Percentiles rank a stretch among this genome's conserved stretches.
These are phyloP conservation scores for Cyberlindnera mrakii DNA, from an alignment of 805 yeast species.

Conservation along the genomic window DNA sequence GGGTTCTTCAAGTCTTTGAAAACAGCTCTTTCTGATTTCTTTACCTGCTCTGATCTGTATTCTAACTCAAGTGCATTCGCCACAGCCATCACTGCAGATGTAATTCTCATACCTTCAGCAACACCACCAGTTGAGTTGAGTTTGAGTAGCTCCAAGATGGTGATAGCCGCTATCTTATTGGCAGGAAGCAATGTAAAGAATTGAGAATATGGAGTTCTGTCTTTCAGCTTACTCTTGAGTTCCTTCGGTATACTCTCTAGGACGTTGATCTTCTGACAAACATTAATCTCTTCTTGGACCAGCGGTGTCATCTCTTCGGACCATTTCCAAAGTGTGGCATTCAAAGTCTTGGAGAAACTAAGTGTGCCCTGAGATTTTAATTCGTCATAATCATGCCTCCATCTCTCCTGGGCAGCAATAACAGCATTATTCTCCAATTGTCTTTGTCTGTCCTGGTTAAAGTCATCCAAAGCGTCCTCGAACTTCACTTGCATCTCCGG, in stretches of 20 bases:
- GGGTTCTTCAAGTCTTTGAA: slow-evolving; percentile 44
- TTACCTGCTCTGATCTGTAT: slow-evolving; percentile 62
- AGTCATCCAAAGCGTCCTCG: slow-evolving; percentile 58
- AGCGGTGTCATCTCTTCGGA: slow-evolving; percentile 65
- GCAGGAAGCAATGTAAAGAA: slow-evolving; percentile 67
- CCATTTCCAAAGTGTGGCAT: slow-evolving; percentile 82
- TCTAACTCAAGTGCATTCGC: slow-evolving; percentile 85
- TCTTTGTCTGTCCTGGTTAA: slow-evolving; percentile 72
- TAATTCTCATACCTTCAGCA: slow-evolving; percentile 76
- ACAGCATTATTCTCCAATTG: slow-evolving; percentile 71
- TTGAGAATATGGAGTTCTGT: slow-evolving; percentile 64
- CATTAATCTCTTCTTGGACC: slow-evolving; percentile 57
- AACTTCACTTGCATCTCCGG: slow-evolving; percentile 48
- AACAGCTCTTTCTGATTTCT: slow-evolving; percentile 50
- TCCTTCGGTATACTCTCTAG: slow-evolving; percentile 12
- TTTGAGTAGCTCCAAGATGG: slow-evolving; percentile 76
- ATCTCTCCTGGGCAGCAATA: slow-evolving; percentile 80
- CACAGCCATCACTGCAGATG: slow-evolving; percentile 73
- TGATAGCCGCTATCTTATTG: slow-evolving; percentile 75
- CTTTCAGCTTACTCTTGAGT: slow-evolving; percentile 27
- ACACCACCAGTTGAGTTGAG: slow-evolving; percentile 70
- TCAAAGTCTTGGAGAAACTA: slow-evolving; percentile 52
- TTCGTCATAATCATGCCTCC: slow-evolving; percentile 80
- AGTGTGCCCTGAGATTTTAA: slow-evolving; percentile 51
- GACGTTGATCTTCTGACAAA: slow-evolving; percentile 41